Conservation (phyloP, 2,329 filamentous ascomycete species). For the Cadophora sp. region DNA sequence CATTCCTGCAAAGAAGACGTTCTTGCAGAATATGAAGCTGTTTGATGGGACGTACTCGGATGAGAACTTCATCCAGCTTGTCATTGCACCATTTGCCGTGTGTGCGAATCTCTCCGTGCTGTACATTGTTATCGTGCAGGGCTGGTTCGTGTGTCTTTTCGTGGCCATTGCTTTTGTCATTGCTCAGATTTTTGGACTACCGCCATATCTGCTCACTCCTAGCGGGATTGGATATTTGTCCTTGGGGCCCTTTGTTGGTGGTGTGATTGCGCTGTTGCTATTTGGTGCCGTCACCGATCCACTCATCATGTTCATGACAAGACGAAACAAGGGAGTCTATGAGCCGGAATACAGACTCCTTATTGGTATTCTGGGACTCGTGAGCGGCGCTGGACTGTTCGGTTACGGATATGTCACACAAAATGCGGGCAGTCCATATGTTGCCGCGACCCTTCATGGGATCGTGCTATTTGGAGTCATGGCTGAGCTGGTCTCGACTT, state of each 20-base stretch:
- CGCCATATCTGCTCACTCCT: constrained; percentile 52
- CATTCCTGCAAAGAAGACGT: constrained; percentile 44
- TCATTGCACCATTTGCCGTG: constrained; percentile 53
- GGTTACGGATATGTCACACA: constrained; percentile 47
- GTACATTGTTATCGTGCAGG: constrained; percentile 55
- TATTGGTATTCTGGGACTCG: constrained; percentile 38
- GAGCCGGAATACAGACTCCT: constrained; percentile 48
- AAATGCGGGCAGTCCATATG: constrained; percentile 37
- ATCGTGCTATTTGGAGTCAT: constrained; percentile 49
- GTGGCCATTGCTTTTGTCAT: constrained; percentile 52
- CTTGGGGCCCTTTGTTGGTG: constrained; percentile 49
- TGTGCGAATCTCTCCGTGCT: constrained; percentile 56
- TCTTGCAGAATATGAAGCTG: constrained; percentile 46
- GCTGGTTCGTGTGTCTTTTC: constrained; percentile 50
- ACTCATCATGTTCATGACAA: constrained; percentile 51
- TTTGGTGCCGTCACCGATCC: constrained; percentile 46
- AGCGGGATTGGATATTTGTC: constrained; percentile 52
- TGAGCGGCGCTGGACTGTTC: constrained; percentile 48
- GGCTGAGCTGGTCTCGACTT: constrained; percentile 43
- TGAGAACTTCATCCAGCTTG: constrained; percentile 47
- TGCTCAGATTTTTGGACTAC: constrained; percentile 54
- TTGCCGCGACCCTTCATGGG: constrained; percentile 45
- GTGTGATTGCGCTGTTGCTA: constrained; percentile 45
- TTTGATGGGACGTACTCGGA: constrained; percentile 47
- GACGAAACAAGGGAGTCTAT: constrained; percentile 53